These are phyloP conservation scores for Penicillium sp. DNA, from an alignment of 2,329 filamentous ascomycete genomes.

Conservation along the genomic window DNA sequence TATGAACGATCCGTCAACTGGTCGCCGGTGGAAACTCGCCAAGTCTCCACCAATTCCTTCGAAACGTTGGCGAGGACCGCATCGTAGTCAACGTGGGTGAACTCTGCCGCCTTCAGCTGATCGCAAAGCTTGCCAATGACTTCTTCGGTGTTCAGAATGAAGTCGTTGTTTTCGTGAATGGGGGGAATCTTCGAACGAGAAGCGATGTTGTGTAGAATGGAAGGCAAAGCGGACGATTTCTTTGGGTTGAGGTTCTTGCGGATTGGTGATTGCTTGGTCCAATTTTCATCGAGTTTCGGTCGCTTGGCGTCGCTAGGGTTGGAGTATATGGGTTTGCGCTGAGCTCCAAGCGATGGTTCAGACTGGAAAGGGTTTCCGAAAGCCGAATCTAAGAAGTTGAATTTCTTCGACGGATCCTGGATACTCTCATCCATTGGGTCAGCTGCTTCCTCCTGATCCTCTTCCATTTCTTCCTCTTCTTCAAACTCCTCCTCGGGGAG, in stretches of 20 bases:
- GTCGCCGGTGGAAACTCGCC: conserved; percentile 39
- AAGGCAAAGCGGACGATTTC: conserved; percentile 65
- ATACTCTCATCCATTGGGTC: conserved; percentile 26
- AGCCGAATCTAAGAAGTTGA: conserved; percentile 35
- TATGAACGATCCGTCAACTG: conserved; percentile 39
- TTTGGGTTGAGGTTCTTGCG: conserved; percentile 40
- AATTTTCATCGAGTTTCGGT: conserved; percentile 43
- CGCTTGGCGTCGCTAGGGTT: conserved; percentile 46
- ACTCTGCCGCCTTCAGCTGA: conserved; percentile 35
- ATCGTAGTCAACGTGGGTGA: conserved; percentile 33
- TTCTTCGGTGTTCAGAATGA: conserved; percentile 76
- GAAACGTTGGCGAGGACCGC: conserved; percentile 35
- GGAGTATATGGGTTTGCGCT: conserved; percentile 43
- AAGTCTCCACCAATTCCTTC: conserved; percentile 36
- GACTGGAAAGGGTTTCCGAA: conserved; percentile 25
- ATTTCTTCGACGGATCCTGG: conserved; percentile 18
- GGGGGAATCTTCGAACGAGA: conserved; percentile 57
- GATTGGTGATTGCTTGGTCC: conserved; percentile 36
- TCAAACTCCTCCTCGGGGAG: conserved; percentile 39
- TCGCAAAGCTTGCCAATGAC: conserved; percentile 66
- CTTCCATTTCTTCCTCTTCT: conserved; percentile 45
- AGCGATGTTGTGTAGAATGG: conserved; percentile 71
- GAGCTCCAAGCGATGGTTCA: conserved; percentile 12
- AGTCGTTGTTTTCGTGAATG: conserved; percentile 67
- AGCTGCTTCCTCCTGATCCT: conserved; percentile 32